Base-by-base conservation (phyloP, 306 rosid species). In the Trifolium pratense region DNA sequence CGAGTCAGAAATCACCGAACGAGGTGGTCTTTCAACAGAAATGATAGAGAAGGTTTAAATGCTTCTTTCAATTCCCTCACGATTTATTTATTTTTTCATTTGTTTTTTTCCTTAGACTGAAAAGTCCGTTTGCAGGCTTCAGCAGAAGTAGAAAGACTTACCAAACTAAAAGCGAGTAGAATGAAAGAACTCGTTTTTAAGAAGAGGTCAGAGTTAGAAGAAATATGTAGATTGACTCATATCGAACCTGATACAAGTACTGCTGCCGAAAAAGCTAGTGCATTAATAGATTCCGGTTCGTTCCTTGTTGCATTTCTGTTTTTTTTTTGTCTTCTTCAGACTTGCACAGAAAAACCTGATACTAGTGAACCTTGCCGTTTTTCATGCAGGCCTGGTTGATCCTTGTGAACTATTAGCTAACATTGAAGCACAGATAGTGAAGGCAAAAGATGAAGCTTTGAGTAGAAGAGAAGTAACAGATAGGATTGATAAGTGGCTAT, bases 121-220 rank as follows among this genome's bases (percentile, higher is more conserved):
- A 7, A 74, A 23, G 14, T 58, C 66, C 53, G 61, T 66, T 78
- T 74, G 58, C 82, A 94, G 98, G 97, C 92, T 72, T 88, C 89
- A 0, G 91, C 88, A 8, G 98, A 94, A 86, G 96, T 91, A 70
- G 95, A 84, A 83, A 94, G 89, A 86, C 90, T 94, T 45, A 53
- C 93, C 2, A 83, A 89, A 62, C 82, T 94, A 60, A 94, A 94
- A 83, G 96, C 98, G 48, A 90, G 98, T 86, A 82, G 97, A 83
- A 89, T 94, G 99, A 94, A 89, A 73, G 97, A 94, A 75, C 97
- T 94, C 43, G 97, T 94, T 70, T 82, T 94, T 82, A 94, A 94
- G 75, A 91, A 74, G 88, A 88, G 97, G 78, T 80, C 81, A 29
- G 97, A 91, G 79, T 79, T 94, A 52, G 99, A 94, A 83, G 96